Conservation (phyloP, 768 basidiomycete genomes). For the Rickenella mellea region DNA sequence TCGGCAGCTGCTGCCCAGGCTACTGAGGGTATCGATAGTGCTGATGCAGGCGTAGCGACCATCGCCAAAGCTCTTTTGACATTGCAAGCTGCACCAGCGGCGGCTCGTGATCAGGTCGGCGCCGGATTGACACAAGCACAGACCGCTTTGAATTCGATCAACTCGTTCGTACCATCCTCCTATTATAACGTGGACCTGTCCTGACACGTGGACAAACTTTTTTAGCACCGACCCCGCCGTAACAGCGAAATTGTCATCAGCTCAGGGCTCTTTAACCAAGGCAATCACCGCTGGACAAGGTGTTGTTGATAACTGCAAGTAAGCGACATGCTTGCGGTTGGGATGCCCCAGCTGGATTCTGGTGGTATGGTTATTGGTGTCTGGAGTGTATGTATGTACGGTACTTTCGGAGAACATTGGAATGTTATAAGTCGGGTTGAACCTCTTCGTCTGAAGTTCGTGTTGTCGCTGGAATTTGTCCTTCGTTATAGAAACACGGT, state of each 20-base stretch:
- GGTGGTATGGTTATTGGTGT: too few species aligned
- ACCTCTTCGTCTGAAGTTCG: too few species aligned
- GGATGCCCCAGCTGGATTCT: background rate
- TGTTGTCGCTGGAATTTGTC: too few species aligned
- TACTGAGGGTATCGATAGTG: background rate
- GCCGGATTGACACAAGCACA: conserved; percentile 5
- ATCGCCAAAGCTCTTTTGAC: conserved; percentile 15
- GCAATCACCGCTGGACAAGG: conserved; percentile 10
- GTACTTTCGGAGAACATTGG: too few species aligned
- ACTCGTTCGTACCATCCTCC: background rate
- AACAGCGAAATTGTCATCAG: conserved; percentile 6
- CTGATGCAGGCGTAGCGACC: conserved; percentile 10
- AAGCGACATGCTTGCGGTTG: conserved; percentile 1
- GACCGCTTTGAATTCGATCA: background rate
- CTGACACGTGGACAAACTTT: background rate
- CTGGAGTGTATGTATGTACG: too few species aligned
- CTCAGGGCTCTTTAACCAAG: conserved; percentile 9
- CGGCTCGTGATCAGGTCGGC: conserved; percentile 13
- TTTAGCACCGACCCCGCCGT: conserved; percentile 8
- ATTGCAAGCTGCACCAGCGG: conserved; percentile 14
- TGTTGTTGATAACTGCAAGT: conserved; percentile 17
- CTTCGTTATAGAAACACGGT: background rate
- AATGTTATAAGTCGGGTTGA: too few species aligned
- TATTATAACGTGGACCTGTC: background rate
- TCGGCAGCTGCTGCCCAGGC: background rate